Percentiles rank a stretch among this genome's conserved stretches.
Evolutionary conservation across 257 asterid species (phyloP).

Genomic region (Euphrasia confusa): DNA sequence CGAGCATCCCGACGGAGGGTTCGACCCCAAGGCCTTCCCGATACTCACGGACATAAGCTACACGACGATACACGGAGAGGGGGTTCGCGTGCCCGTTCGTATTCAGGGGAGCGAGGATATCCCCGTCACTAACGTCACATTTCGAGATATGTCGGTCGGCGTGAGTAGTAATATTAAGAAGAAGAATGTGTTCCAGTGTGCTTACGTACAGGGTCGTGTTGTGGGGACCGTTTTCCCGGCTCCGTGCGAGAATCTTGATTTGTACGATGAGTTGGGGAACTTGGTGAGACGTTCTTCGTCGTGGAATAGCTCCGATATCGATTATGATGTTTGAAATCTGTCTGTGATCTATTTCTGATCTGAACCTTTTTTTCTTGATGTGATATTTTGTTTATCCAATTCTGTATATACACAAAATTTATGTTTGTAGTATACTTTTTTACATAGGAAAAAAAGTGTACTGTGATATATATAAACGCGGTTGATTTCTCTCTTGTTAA

Average conservation of each 20-base stretch:
- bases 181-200: slow-evolving; percentile 86
- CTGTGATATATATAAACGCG: neutral
- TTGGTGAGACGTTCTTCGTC: slow-evolving; percentile 47
- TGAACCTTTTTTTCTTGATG: neutral
- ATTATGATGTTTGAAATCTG: slow-evolving; percentile 53
- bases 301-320: slow-evolving; percentile 72
- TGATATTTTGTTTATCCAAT: neutral
- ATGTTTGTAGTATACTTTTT: neutral
- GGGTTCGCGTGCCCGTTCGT: slow-evolving; percentile 92
- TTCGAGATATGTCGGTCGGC: slow-evolving; percentile 76
- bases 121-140: slow-evolving; percentile 53
- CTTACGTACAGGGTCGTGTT: slow-evolving; percentile 73
- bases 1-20: slow-evolving; percentile 78
- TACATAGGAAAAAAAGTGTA: neutral
- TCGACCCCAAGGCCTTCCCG: slow-evolving; percentile 77
- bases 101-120: slow-evolving; percentile 76
- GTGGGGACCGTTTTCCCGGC: slow-evolving; percentile 75
- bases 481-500: no score
- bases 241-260: slow-evolving; percentile 83
- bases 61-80: slow-evolving; percentile 66
- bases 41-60: slow-evolving; percentile 65
- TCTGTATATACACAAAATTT: neutral
- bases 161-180: slow-evolving; percentile 63
- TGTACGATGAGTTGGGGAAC: slow-evolving; percentile 63
- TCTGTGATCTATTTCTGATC: neutral